Percentiles rank a stretch among this genome's conserved stretches.
phyloP scores from a whole-genome alignment of 2,329 filamentous ascomycete species.

The Botrytis elliptica region DNA sequence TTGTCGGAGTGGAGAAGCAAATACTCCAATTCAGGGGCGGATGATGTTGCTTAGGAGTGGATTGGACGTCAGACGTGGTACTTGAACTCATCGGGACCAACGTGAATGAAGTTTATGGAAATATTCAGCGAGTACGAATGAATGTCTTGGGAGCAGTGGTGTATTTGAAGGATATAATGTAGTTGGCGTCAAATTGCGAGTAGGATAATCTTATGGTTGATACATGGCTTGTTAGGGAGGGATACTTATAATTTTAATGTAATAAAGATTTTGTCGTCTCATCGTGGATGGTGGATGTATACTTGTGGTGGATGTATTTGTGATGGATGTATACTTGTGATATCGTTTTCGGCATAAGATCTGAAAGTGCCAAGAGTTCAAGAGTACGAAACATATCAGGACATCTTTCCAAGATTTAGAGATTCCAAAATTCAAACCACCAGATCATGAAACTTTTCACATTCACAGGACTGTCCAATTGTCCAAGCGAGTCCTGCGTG shows the following conservation, averaged over 20 bases:
- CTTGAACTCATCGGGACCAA: neutral
- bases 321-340: too few species aligned
- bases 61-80: constrained; percentile 4
- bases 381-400: neutral
- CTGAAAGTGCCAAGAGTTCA: neutral
- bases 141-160: neutral
- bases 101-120: neutral
- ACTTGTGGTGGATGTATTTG: too few species aligned
- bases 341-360: neutral
- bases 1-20: constrained; percentile 11
- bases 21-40: neutral
- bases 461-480: neutral
- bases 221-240: neutral
- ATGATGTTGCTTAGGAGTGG: constrained; percentile 19
- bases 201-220: neutral
- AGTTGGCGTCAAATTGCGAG: neutral
- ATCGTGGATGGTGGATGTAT: neutral
- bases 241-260: neutral
- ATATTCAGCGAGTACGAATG: neutral
- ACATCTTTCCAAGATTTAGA: neutral
- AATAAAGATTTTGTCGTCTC: neutral
- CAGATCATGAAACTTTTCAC: neutral
- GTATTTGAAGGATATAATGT: neutral
- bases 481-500: neutral
- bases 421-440: neutral